Percentiles rank a stretch among this genome's conserved stretches.
These are phyloP conservation scores for Akebia trifoliata DNA, from an alignment of 164 flowering plant genomes.

Conservation along the genomic window DNA sequence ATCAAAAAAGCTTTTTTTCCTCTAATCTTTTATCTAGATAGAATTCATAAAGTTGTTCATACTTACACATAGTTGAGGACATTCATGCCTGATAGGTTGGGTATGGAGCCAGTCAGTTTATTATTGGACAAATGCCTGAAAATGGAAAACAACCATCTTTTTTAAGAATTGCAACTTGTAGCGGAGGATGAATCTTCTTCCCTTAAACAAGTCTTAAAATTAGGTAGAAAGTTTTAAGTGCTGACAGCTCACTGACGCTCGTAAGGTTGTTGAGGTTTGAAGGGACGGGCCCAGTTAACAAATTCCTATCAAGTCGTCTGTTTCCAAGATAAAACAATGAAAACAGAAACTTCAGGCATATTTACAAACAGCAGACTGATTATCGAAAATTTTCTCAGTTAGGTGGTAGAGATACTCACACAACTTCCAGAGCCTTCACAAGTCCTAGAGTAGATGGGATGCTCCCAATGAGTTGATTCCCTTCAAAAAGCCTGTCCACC, in stretches of 20 bases:
- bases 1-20: background rate
- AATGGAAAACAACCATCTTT: background rate
- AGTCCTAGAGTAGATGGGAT: slow-evolving; percentile 44
- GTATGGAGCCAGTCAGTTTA: slow-evolving; percentile 48
- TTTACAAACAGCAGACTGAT: background rate
- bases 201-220: background rate
- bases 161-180: background rate
- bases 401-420: too few relatives aligned
- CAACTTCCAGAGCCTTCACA: too few relatives aligned
- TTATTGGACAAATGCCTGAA: too few relatives aligned
- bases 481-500: slow-evolving; percentile 40
- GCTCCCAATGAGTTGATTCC: slow-evolving; percentile 35
- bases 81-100: slow-evolving; percentile 36
- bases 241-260: slow-evolving; percentile 48
- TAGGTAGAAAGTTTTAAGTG: background rate
- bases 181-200: slow-evolving; percentile 20
- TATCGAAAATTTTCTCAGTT: slow-evolving; percentile 9
- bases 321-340: background rate
- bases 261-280: slow-evolving; percentile 52
- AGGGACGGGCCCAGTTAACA: slow-evolving; percentile 43
- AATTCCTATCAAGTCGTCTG: slow-evolving; percentile 72
- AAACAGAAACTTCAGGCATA: background rate
- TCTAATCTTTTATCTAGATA: too few relatives aligned
- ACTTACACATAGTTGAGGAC: too few relatives aligned
- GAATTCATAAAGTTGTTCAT: too few relatives aligned